These are phyloP conservation scores for Vairimorpha ceranae DNA, from an alignment of 371 early-diverging fungal genomes.

Conservation along the genomic window DNA sequence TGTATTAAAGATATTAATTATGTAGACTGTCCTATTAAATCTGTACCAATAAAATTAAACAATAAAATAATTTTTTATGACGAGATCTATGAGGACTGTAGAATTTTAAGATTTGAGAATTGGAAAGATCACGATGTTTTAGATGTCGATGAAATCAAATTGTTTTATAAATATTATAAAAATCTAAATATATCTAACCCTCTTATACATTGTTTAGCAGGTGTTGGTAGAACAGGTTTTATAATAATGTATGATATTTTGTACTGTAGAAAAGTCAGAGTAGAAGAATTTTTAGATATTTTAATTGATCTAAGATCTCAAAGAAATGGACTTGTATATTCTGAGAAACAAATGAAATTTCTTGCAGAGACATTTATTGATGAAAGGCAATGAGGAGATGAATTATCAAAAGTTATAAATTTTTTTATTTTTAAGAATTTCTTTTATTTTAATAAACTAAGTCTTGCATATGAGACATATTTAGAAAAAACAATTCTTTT, in stretches of 20 bases:
- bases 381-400: no score
- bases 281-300: conserved; percentile 46
- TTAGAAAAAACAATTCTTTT: no score
- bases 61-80: conserved; percentile 25
- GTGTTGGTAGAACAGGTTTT: conserved; percentile 86
- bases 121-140: conserved; percentile 43
- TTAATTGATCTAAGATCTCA: conserved; percentile 49
- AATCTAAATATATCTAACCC: conserved; percentile 60
- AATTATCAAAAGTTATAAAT: no score
- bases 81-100: conserved; percentile 23
- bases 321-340: conserved; percentile 53
- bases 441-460: no score
- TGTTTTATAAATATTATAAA: conserved; percentile 20
- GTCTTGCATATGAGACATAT: no score
- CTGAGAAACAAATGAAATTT: conserved; percentile 37
- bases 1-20: background rate
- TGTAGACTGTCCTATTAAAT: background rate
- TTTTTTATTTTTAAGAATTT: no score
- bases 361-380: background rate
- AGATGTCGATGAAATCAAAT: background rate
- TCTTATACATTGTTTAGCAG: conserved; percentile 88
- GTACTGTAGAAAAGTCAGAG: conserved; percentile 59
- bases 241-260: conserved; percentile 71
- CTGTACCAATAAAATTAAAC: background rate
- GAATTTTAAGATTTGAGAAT: conserved; percentile 23